These are phyloP conservation scores for Candida andamanensis DNA, from an alignment of 805 yeast species.

Conservation along the genomic window DNA sequence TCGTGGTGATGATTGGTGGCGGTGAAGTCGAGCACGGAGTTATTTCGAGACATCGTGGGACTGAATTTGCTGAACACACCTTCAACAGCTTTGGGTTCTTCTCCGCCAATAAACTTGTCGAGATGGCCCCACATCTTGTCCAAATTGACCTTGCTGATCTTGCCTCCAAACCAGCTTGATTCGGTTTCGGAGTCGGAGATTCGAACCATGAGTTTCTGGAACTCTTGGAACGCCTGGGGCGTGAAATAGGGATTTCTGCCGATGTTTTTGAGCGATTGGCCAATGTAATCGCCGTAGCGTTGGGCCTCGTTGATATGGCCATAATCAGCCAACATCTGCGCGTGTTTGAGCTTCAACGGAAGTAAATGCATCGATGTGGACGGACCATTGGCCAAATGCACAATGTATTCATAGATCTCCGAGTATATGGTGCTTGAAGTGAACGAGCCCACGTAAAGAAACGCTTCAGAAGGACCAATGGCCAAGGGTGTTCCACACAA, in stretches of 20 bases:
- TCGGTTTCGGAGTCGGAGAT: constrained; percentile 37
- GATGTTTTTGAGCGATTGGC: constrained; percentile 18
- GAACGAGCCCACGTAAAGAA: constrained; percentile 24
- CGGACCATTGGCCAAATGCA: constrained; percentile 15
- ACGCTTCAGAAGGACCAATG: constrained; percentile 10
- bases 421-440: constrained; percentile 42
- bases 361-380: constrained; percentile 49
- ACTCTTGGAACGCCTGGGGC: constrained; percentile 20
- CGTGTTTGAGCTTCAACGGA: constrained; percentile 61
- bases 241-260: constrained; percentile 25
- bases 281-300: constrained; percentile 52
- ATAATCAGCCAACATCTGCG: constrained; percentile 61
- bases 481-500: constrained; percentile 40
- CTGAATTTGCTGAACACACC: constrained; percentile 70
- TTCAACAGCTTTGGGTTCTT: constrained; percentile 36
- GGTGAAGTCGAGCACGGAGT: constrained; percentile 35
- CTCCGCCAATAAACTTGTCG: constrained; percentile 90
- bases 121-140: constrained; percentile 87
- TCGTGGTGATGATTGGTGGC: constrained; percentile 8
- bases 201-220: constrained; percentile 39
- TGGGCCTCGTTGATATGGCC: constrained; percentile 58
- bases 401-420: constrained; percentile 63
- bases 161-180: constrained; percentile 68
- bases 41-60: constrained; percentile 59
- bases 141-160: constrained; percentile 53